Conservation (phyloP, 1,284 basidiomycete species). For the Fomitopsis schrenkii region DNA sequence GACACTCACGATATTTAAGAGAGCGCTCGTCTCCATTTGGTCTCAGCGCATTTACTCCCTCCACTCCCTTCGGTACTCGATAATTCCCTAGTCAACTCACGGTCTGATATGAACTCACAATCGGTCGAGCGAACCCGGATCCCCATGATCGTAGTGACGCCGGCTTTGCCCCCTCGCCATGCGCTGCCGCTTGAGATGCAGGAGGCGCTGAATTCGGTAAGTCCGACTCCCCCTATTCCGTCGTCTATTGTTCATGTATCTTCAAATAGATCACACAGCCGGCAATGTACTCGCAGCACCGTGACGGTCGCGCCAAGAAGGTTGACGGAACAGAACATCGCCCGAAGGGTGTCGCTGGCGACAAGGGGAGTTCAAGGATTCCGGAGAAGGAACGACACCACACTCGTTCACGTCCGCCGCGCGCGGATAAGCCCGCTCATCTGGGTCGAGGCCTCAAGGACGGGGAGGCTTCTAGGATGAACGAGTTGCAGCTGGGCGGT, state of each 20-base stretch:
- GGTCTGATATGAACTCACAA: background rate
- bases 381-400: slow-evolving; percentile 4
- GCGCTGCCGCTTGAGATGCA: slow-evolving; percentile 12
- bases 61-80: background rate
- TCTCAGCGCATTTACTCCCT: background rate
- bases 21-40: background rate
- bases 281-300: background rate
- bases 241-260: background rate
- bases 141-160: slow-evolving; percentile 15
- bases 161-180: slow-evolving; percentile 12
- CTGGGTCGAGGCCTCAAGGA: slow-evolving; percentile 10
- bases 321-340: background rate
- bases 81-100: background rate
- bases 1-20: background rate
- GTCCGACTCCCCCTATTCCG: background rate
- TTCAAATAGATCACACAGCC: background rate
- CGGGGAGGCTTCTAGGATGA: background rate
- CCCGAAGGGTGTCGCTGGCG: background rate
- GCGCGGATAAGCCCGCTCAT: slow-evolving; percentile 6
- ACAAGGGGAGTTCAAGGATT: background rate
- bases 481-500: background rate
- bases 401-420: slow-evolving; percentile 7
- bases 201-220: slow-evolving; percentile 3
- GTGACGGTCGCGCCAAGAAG: background rate
- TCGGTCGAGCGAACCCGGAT: background rate